Evolutionary conservation across 345 rosid species (phyloP).

Genomic region (Citrus reticulata): DNA sequence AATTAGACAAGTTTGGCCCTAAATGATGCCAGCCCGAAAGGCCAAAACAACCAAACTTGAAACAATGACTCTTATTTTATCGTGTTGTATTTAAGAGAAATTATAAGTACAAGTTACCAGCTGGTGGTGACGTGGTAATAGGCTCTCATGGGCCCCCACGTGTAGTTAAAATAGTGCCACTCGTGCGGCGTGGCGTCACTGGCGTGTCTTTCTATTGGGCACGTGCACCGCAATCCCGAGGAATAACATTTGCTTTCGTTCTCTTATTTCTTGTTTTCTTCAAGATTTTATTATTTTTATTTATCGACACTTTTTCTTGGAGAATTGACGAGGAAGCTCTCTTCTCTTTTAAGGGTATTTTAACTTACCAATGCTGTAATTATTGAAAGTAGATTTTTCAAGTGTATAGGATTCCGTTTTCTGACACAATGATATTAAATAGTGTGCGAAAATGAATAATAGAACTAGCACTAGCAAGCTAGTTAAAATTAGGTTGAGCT

Average conservation of each 20-base stretch:
- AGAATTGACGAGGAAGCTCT: not conserved
- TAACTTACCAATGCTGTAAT: not conserved
- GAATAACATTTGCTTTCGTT: not conserved
- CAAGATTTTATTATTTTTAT: not conserved
- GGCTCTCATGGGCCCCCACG: constrained; percentile 5
- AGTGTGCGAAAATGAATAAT: not conserved
- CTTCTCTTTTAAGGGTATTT: not conserved
- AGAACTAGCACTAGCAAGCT: too few relatives aligned
- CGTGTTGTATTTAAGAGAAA: not conserved
- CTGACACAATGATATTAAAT: not conserved
- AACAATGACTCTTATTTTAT: constrained; percentile 28
- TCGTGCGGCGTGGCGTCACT: constrained; percentile 39
- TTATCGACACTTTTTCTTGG: too few relatives aligned
- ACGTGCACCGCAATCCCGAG: constrained; percentile 39
- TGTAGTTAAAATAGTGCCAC: not conserved
- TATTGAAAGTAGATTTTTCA: not conserved
- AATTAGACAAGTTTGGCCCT: not conserved
- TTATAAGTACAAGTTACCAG: not conserved
- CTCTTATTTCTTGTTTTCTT: not conserved
- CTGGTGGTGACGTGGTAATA: constrained; percentile 18
- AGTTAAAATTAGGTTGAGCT: too few relatives aligned
- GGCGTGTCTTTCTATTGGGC: constrained; percentile 7
- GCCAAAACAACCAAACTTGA: not conserved
- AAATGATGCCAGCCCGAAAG: not conserved
- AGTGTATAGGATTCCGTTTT: not conserved